Evolutionary conservation across 2,329 filamentous ascomycete genomes (phyloP).

Genomic region (Monosporascus sp.): DNA sequence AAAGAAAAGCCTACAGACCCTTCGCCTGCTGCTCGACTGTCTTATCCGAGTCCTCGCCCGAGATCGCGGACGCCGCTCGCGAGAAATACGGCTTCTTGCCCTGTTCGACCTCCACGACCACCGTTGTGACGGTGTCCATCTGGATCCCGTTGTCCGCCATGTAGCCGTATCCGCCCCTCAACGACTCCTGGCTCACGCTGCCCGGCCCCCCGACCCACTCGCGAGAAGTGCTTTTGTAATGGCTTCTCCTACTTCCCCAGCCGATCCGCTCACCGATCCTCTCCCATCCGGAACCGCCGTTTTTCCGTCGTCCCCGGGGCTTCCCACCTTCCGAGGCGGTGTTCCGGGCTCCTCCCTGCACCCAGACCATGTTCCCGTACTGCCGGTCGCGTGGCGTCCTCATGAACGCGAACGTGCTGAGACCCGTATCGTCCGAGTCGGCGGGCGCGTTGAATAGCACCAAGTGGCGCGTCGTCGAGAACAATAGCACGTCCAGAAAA

Average conservation of each 20-base stretch:
- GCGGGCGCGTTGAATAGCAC: conserved; percentile 39
- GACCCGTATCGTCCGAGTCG: conserved; percentile 38
- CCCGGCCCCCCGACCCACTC: conserved; percentile 6
- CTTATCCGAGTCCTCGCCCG: conserved; percentile 12
- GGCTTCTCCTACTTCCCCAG: conserved; percentile 6
- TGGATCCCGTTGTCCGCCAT: conserved; percentile 18
- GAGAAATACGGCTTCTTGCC: conserved; percentile 7
- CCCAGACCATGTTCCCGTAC: conserved; percentile 27
- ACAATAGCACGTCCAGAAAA: conserved; percentile 49
- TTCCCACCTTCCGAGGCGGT: background rate
- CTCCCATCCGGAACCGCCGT: conserved; percentile 10
- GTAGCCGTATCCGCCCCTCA: conserved; percentile 7
- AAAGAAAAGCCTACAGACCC: background rate
- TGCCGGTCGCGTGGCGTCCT: conserved; percentile 25
- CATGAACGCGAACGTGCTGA: conserved; percentile 48
- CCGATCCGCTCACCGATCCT: conserved; percentile 5
- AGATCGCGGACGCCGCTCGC: conserved; percentile 11
- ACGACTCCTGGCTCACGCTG: conserved; percentile 19
- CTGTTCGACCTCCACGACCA: conserved; percentile 20
- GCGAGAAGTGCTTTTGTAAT: conserved; percentile 2
- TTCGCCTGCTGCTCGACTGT: conserved; percentile 3
- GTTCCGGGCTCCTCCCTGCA: conserved; percentile 16
- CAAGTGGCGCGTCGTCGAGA: conserved; percentile 45
- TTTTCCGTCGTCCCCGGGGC: conserved; percentile 8
- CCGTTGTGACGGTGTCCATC: conserved; percentile 24